Conservation (phyloP, 306 rosid species). For the Geum urbanum region DNA sequence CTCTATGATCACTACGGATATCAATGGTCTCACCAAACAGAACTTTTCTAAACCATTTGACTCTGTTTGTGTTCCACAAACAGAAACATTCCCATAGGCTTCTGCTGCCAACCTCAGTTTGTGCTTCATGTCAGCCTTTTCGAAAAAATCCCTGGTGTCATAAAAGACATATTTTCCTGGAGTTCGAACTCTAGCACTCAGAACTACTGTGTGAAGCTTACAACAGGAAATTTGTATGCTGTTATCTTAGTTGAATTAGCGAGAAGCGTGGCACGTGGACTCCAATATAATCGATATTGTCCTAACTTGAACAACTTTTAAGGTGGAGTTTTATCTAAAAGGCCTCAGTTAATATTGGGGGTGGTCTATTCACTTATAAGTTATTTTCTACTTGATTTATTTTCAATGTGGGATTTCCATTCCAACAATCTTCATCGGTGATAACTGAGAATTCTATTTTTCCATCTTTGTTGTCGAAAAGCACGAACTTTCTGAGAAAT, state of each 20-base stretch:
- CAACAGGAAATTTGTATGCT: too few species aligned
- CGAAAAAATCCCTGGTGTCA: neutral
- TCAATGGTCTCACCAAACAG: neutral
- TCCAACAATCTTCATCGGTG: too few species aligned
- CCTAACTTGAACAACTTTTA: too few species aligned
- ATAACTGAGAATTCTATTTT: neutral
- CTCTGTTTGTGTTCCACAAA: constrained; percentile 9
- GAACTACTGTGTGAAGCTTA: neutral
- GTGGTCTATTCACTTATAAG: too few species aligned
- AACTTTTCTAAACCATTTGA: neutral
- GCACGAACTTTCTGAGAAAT: constrained; percentile 3
- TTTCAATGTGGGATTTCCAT: too few species aligned
- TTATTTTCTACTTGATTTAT: too few species aligned
- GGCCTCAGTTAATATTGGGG: too few species aligned
- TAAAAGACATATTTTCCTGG: neutral
- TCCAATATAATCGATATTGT: too few species aligned
- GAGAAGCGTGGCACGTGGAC: too few species aligned
- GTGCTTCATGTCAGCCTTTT: neutral
- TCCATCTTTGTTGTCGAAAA: neutral
- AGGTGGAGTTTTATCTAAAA: too few species aligned
- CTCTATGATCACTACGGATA: neutral
- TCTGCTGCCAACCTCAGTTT: neutral
- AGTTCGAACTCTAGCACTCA: too few species aligned
- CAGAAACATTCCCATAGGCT: neutral
- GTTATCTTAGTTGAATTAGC: too few species aligned